Evolutionary conservation across 805 yeast genomes (phyloP).

Genomic region (Yarrowia divulgata): DNA sequence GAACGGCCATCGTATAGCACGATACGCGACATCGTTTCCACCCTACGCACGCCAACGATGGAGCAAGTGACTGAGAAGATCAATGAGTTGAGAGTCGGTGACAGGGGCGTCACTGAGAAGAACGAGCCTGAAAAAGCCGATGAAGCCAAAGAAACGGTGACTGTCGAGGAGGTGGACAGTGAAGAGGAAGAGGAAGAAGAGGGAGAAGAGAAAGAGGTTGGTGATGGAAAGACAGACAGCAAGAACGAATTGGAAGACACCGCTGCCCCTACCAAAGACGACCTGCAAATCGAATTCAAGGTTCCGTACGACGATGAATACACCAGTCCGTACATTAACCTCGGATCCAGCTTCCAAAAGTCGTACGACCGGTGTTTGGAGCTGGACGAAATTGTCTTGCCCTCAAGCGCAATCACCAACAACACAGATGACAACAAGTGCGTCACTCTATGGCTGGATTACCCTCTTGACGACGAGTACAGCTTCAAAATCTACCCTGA

Average conservation of each 20-base stretch:
- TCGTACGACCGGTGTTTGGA: constrained; percentile 1
- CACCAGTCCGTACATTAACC: constrained; percentile 10
- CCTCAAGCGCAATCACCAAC: neutral
- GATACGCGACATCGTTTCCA: too few relatives aligned
- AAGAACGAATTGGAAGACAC: too few relatives aligned
- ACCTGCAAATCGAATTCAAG: constrained; percentile 9
- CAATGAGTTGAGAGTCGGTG: too few relatives aligned
- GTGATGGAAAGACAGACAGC: neutral
- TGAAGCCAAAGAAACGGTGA: too few relatives aligned
- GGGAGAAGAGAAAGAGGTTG: neutral
- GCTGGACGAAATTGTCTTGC: constrained; percentile 13
- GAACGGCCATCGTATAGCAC: neutral
- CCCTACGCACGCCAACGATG: too few relatives aligned
- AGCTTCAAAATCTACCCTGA: constrained; percentile 28
- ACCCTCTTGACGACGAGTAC: constrained; percentile 37
- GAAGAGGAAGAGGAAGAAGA: neutral
- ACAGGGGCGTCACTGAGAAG: too few relatives aligned
- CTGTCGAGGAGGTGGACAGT: neutral
- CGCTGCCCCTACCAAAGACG: too few relatives aligned
- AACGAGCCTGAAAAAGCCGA: too few relatives aligned
- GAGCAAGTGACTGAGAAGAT: too few relatives aligned
- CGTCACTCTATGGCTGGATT: constrained; percentile 26
- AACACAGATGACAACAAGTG: constrained; percentile 6
- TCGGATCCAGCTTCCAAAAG: constrained; percentile 2
- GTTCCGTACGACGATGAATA: constrained; percentile 14